Evolutionary conservation across 2,329 filamentous ascomycete species (phyloP).

Genomic region (Fusarium brachygibbosum): DNA sequence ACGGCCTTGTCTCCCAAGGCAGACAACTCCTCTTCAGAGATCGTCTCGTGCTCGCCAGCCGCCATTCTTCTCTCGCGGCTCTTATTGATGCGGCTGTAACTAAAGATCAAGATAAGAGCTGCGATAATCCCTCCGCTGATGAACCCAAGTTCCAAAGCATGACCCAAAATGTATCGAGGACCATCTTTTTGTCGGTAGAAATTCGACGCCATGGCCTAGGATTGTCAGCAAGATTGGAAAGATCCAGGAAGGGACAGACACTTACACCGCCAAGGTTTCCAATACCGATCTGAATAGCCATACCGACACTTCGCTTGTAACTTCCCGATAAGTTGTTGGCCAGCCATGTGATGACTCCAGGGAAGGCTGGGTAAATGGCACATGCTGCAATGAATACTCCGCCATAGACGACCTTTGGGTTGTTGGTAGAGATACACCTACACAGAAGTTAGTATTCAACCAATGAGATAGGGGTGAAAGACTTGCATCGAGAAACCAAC

Average conservation of each 20-base stretch:
- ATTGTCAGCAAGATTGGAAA: neutral
- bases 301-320: conserved; percentile 74
- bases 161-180: conserved; percentile 65
- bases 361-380: conserved; percentile 83
- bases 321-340: conserved; percentile 80
- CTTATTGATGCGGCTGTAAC: conserved; percentile 71
- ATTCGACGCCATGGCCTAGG: conserved; percentile 76
- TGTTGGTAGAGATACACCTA: conserved; percentile 70
- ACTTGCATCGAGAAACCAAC: conserved; percentile 69
- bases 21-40: conserved; percentile 65
- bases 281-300: conserved; percentile 73
- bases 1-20: conserved; percentile 71
- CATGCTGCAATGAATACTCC: conserved; percentile 82
- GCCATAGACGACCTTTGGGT: conserved; percentile 75
- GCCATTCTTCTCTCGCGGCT: conserved; percentile 64
- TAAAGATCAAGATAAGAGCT: conserved; percentile 58
- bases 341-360: conserved; percentile 84
- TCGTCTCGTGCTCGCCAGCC: conserved; percentile 58
- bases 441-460: neutral
- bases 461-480: fast-evolving
- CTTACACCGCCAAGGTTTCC: conserved; percentile 69
- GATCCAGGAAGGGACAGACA: neutral
- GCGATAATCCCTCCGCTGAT: conserved; percentile 62
- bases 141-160: conserved; percentile 65
- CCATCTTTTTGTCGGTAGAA: conserved; percentile 71